Evolutionary conservation across 1,284 basidiomycete genomes (phyloP), one percentile per base, ranked within the genome.

Genomic region (Microbotryum violaceum): DNA sequence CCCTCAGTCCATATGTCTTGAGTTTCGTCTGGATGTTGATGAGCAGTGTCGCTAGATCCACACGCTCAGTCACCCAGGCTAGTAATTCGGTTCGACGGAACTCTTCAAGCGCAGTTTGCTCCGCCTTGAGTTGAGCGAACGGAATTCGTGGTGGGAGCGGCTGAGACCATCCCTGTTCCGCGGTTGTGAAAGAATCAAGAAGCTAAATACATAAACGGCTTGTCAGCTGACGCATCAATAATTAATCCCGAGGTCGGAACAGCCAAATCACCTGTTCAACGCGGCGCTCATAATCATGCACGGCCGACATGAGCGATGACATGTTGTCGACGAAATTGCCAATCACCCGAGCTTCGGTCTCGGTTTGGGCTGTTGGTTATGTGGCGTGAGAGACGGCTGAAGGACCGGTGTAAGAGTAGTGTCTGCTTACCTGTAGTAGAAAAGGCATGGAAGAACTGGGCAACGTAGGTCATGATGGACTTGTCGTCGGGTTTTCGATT

Each of bases 361-460:
- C 91, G 6, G 89, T 88, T 76, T 97, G 92, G 71, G 97, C 92
- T 94, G 66, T 27, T 23, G 14, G 16, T 18, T 16, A 16, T 42
- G 16, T 42, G 37, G 37, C 37, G 37, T 42, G 37, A 5, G 31
- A 18, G 18, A 10, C 25, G 23, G 45, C 45, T 20, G 9, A 58
- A 14, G 10, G 2, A 16, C 37, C 6, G 25, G 51, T 2, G 53
- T 46, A 21, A 61, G 12, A 45, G 54, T 18, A 14, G 27, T 8
- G 49, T 48, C 14, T 42, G 25, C 20, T 18, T 21, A 91, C 91
- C 91, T 86, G 96, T 93, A 1, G 89, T 87, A 0, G 91, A 94
- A 75, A 98, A 98, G 0, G 94, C 94, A 75, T 98, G 94, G 80
- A 98, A 98, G 77, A 83, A 97, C 72, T 91, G 91, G 45, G 94